Base-by-base conservation (phyloP, 805 yeast genomes). In the Candida tallmaniae region DNA sequence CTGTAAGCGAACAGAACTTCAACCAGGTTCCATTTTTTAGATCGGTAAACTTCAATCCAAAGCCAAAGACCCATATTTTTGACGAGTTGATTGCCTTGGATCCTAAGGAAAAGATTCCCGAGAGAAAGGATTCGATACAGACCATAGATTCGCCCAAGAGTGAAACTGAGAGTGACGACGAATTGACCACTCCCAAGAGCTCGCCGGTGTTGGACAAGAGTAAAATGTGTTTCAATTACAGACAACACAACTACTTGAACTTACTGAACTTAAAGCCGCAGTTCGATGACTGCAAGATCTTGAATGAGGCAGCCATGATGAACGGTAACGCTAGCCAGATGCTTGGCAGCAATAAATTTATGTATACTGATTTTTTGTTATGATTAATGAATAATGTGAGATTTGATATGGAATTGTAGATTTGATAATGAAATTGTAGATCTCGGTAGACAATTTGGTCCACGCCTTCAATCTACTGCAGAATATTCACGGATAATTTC, bases 301-400 rank as follows among this genome's bases (percentile, higher is more conserved):
- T 66, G 44, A 66, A 62, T 40, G 56, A 55, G 32, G 46, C 58
- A 32, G 57, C 65, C 25, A 52, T 65, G 31, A 44, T 65, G 27
- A 48, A 60, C 20, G 71, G 71, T 29, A 60, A 55, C 41, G 68
- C 69, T 34, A 62, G 67, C 37, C 71, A 65, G 49, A 66, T 65
- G 66, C 60, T 67, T 35, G 58, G 70, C 33, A 53, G 62, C 19
- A 62, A 67, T 17, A 63, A 57, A 30, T 62, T 67, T 37, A 46
- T 65, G 41, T 59, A 66, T 43, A 64, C 64, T 42, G 73, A 67
- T 37, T 66, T 66, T 41, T 62, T 65, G 47, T 59, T 65, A 41
- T 66, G 51, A 54, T 29, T 29, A 18, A 21, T 29, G 32, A 29
- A 29, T 29, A 20, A 20, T 20, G 10, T n/a, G n/a, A n/a, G n/a